A percentile compares a stretch with the other conserved stretches of the same genome.
Evolutionary conservation across 208 protist species (phyloP).

Genomic region (Leishmania turanica): DNA sequence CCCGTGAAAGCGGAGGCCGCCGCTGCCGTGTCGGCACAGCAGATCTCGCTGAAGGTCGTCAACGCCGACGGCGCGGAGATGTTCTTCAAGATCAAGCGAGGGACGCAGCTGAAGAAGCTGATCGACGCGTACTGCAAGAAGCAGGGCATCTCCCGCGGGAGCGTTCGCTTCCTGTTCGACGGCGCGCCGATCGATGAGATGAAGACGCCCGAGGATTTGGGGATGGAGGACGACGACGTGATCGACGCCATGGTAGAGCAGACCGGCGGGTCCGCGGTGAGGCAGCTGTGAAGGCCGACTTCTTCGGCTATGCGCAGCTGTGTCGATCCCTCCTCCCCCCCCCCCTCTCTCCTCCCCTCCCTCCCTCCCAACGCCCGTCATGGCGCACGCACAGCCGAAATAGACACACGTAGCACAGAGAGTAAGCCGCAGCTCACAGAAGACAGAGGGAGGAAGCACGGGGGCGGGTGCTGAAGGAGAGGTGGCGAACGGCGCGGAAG

Average conservation of each 20-base stretch:
- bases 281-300: neutral
- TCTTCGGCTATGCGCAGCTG: neutral
- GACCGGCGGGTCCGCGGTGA: neutral
- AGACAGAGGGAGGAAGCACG: too few species aligned
- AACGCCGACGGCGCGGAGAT: conserved; percentile 95
- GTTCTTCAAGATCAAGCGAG: conserved; percentile 97
- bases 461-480: neutral
- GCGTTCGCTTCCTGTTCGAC: conserved; percentile 97
- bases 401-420: neutral
- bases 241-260: conserved; percentile 96
- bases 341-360: neutral
- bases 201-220: conserved; percentile 94
- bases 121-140: conserved; percentile 98
- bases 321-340: neutral
- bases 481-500: neutral
- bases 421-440: neutral
- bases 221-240: conserved; percentile 95
- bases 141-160: conserved; percentile 87
- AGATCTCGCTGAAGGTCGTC: conserved; percentile 92
- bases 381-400: neutral
- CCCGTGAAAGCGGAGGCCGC: conserved; percentile 63
- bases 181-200: conserved; percentile 91
- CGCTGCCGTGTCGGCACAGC: conserved; percentile 38
- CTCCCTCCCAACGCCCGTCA: neutral
- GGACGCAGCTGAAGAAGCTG: conserved; percentile 95